Conservation (phyloP, 2,329 filamentous ascomycete genomes). For the Xylaria arbuscula region DNA sequence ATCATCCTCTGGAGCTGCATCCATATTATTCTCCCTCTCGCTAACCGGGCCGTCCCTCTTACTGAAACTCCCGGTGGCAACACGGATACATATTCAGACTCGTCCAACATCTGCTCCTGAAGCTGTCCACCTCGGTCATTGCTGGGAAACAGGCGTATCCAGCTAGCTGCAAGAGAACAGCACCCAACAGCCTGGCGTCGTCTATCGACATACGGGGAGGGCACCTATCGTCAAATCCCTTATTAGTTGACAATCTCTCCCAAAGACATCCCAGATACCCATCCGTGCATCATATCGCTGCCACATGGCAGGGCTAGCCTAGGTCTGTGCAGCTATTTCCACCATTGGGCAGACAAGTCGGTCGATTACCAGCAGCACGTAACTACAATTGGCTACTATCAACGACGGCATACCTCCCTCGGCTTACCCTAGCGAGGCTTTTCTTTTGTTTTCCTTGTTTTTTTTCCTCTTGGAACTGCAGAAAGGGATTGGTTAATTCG, state of each 20-base stretch:
- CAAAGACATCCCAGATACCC: conserved; percentile 3
- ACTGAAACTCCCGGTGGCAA: conserved; percentile 1
- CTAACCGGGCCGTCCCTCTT: neutral
- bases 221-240: neutral
- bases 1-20: conserved; percentile 4
- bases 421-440: neutral
- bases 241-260: neutral
- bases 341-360: conserved; percentile 11
- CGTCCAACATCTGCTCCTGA: conserved; percentile 1
- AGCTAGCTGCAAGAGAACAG: neutral
- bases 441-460: conserved; percentile 9
- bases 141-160: neutral
- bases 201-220: conserved; percentile 3
- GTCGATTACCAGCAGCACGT: conserved; percentile 12
- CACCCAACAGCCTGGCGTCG: neutral
- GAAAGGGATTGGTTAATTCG: conserved; percentile 23
- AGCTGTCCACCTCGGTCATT: conserved; percentile 4
- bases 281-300: conserved; percentile 6
- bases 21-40: neutral
- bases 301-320: conserved; percentile 25
- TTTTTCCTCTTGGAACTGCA: neutral
- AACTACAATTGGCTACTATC: conserved; percentile 2
- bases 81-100: neutral
- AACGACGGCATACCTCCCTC: conserved; percentile 11
- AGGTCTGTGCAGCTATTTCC: conserved; percentile 5